Base-by-base conservation (phyloP, 1,284 basidiomycete species). In the Wallemia mellicola region DNA sequence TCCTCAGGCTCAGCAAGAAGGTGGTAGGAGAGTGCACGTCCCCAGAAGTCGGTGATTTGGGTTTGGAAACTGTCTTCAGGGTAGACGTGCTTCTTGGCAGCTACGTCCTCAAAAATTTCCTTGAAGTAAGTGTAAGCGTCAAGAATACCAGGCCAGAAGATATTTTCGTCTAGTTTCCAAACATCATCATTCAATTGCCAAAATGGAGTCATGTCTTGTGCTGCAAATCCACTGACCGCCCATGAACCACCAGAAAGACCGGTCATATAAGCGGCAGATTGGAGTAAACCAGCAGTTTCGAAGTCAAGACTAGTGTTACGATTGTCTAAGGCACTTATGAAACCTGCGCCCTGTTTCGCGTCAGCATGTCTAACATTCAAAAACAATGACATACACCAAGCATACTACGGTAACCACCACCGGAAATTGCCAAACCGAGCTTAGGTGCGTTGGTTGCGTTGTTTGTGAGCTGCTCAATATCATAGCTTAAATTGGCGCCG, bases 381-480 rank as follows among this genome's bases (percentile, higher is more conserved):
- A n/a, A n/a, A n/a, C n/a, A n/a, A 28, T 14, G 15, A 59, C 38
- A 17, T n/a, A 48, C 61, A 22, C 60, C 59, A 63, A 72, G 67
- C 73, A 74, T 74, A 11, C 73, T 73, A 22, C 73, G 64, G 60
- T 73, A 71, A 2, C 73, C 73, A 27, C 73, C 73, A 30, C 73
- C 73, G 11, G 69, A 70, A 17, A 74, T 62, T 0, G 72, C 71
- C 54, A 72, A 65, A 27, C 70, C 71, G 24, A 74, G 64, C 1
- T 63, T 61, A 0, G 73, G 73, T 57, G 24, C 61, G 25, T 26
- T 28, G 55, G 25, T 11, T 19, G 24, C 24, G 15, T 26, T 28
- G 11, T 5, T 11, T 14, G 55, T 57, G 25, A 57, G 55, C 17
- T 57, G 25, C 9, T 15, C 17, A 25, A 56, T 67, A 67, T 9